Evolutionary conservation across 345 rosid genomes (phyloP).

Genomic region (Dipteronia sinensis): DNA sequence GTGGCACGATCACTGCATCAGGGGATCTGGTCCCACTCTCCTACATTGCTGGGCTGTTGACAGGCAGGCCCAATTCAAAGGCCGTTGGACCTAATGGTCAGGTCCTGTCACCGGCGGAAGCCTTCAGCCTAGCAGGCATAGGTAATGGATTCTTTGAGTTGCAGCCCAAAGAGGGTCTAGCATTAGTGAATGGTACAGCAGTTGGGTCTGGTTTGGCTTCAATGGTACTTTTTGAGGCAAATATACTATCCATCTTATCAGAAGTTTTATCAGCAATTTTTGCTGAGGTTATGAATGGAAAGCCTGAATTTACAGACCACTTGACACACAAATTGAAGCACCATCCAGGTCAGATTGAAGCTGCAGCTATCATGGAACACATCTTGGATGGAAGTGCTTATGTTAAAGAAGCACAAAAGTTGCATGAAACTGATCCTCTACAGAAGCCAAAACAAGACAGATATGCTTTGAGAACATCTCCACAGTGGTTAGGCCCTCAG

Average conservation of each 20-base stretch:
- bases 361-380: slow-evolving; percentile 81
- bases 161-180: slow-evolving; percentile 79
- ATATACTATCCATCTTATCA: slow-evolving; percentile 47
- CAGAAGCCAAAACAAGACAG: slow-evolving; percentile 75
- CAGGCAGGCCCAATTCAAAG: slow-evolving; percentile 62
- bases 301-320: slow-evolving; percentile 77
- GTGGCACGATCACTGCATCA: slow-evolving; percentile 73
- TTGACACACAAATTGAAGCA: slow-evolving; percentile 71
- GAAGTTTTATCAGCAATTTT: slow-evolving; percentile 66
- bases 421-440: slow-evolving; percentile 69
- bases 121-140: slow-evolving; percentile 53
- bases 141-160: slow-evolving; percentile 53
- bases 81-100: slow-evolving; percentile 62
- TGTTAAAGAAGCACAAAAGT: slow-evolving; percentile 56
- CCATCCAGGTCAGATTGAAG: slow-evolving; percentile 83
- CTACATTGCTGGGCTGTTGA: slow-evolving; percentile 64
- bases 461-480: slow-evolving; percentile 75
- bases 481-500: slow-evolving; percentile 85
- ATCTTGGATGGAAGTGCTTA: slow-evolving; percentile 67
- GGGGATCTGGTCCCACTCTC: slow-evolving; percentile 76
- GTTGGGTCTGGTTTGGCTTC: slow-evolving; percentile 83
- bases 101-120: slow-evolving; percentile 41
- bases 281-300: slow-evolving; percentile 77
- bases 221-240: slow-evolving; percentile 61
- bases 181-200: slow-evolving; percentile 74